Evolutionary conservation across 345 rosid species (phyloP).

Genomic region (Gossypium herbaceum): DNA sequence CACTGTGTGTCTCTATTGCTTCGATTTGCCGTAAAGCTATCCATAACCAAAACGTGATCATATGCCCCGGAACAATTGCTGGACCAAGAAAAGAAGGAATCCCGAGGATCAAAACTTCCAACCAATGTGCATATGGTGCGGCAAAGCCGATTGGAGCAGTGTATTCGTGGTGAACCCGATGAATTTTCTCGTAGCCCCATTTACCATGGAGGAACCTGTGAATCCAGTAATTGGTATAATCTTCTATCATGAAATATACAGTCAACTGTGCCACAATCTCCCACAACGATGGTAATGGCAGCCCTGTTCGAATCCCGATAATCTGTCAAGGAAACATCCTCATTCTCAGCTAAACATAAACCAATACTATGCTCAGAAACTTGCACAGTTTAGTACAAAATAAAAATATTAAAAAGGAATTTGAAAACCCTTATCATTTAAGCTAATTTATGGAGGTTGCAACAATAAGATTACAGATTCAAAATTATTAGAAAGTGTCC

Average conservation of each 20-base stretch:
- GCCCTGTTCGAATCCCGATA: slow-evolving; percentile 60
- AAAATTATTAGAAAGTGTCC: not conserved
- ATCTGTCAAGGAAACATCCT: slow-evolving; percentile 38
- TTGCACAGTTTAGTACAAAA: not conserved
- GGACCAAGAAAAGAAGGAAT: slow-evolving; percentile 94
- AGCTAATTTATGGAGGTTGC: not conserved
- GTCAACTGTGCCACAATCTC: slow-evolving; percentile 62
- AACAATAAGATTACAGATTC: not conserved
- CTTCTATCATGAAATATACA: slow-evolving; percentile 81
- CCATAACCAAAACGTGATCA: slow-evolving; percentile 93
- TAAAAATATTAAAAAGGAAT: not conserved
- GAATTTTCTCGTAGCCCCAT: slow-evolving; percentile 96
- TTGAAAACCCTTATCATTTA: not conserved
- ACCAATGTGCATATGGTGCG: slow-evolving; percentile 95
- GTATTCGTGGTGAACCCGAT: slow-evolving; percentile 82
- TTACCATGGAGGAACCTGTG: slow-evolving; percentile 78
- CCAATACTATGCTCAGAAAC: not conserved
- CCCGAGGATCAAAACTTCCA: slow-evolving; percentile 80
- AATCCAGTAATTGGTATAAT: slow-evolving; percentile 89
- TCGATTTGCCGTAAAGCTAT: slow-evolving; percentile 84
- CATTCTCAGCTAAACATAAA: not conserved
- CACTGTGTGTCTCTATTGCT: slow-evolving; percentile 96
- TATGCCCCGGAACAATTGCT: slow-evolving; percentile 90
- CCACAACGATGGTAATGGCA: slow-evolving; percentile 75
- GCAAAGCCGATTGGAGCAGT: slow-evolving; percentile 81